Base-by-base conservation (phyloP, 495 filamentous ascomycete species). In the Aspergillus nidulans region DNA sequence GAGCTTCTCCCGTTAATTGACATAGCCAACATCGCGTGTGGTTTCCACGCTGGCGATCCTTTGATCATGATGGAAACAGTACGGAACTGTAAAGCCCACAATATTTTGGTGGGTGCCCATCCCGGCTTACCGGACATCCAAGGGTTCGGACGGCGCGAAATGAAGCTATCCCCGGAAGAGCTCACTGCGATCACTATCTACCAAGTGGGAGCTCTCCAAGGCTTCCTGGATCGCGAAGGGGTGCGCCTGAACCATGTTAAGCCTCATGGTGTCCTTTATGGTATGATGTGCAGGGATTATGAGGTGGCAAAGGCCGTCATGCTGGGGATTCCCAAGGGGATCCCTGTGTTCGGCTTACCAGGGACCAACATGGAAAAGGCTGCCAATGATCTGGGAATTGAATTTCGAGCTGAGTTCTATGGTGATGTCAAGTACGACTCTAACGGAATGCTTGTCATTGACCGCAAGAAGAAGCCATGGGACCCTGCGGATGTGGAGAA, bases 21-120 rank as follows among this genome's bases (percentile, higher is more conserved):
- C 54, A 73, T 79, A 53, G 83, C 83, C n/a, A 85, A 86, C 56
- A 60, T 85, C 9, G 83, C 83, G 3, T 85, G 83, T 59, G 83
- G 81, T 5, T 84, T 85, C 60, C 83, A 84, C 18, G 42, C 48
- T 21, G 49, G 81, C 19, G 81, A 85, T 55, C 82, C 83, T 3
- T 56, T 81, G 1, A 80, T 83, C 49, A 86, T 86, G 82, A 62
- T 71, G 38, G 68, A 80, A 45, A 85, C 81, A 4, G 79, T 85
- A 15, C 69, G 70, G 4, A 61, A 70, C 18, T 83, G 81, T 62
- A 85, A 83, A 63, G 55, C 71, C 38, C 78, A 82, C 57, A 66
- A 69, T 49, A 72, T 85, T 32, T 66, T 64, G 21, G 67, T 82
- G 21, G 83, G 82, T 2, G 83, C 83, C 0, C 83, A 86, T 52